A percentile compares a stretch with the other conserved stretches of the same genome.
phyloP scores from a whole-genome alignment of 2,329 filamentous ascomycete species.

The Lithohypha guttulata region DNA sequence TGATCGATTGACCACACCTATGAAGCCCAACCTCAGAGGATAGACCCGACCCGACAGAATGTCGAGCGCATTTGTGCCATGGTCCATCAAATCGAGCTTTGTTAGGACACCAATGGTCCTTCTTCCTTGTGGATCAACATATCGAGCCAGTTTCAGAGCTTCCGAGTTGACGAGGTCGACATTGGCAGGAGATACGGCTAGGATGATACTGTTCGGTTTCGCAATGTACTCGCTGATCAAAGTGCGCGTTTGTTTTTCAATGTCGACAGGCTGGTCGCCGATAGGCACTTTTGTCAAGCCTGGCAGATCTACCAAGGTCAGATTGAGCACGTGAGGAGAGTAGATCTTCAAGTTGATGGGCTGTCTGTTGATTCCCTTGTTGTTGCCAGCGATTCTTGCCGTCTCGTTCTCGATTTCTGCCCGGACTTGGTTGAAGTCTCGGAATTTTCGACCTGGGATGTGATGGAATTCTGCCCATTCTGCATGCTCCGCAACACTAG shows the following conservation, averaged over 20 bases:
- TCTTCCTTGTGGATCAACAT: slow-evolving; percentile 90
- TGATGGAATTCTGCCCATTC: slow-evolving; percentile 97
- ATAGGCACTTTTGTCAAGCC: slow-evolving; percentile 97
- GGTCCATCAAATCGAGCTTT: slow-evolving; percentile 96
- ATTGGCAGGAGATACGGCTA: slow-evolving; percentile 93
- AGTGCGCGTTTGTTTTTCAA: slow-evolving; percentile 95
- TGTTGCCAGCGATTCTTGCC: slow-evolving; percentile 82
- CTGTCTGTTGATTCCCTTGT: slow-evolving; percentile 96
- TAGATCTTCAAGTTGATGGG: slow-evolving; percentile 98
- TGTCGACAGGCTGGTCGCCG: slow-evolving; percentile 92
- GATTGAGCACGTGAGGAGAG: slow-evolving; percentile 88
- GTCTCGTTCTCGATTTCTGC: slow-evolving; percentile 97
- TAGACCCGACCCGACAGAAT: slow-evolving; percentile 97
- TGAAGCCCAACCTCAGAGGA: slow-evolving; percentile 91
- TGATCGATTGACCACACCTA: slow-evolving; percentile 93
- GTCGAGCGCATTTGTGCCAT: slow-evolving; percentile 93
- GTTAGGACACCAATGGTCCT: slow-evolving; percentile 95
- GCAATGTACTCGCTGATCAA: slow-evolving; percentile 97
- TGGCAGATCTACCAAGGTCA: slow-evolving; percentile 91
- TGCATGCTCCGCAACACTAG: slow-evolving; percentile 55
- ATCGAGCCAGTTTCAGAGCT: slow-evolving; percentile 86
- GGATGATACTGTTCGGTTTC: slow-evolving; percentile 95
- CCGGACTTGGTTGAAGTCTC: slow-evolving; percentile 86
- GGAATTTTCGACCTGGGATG: slow-evolving; percentile 77
- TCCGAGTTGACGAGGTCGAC: slow-evolving; percentile 98